These are phyloP conservation scores for Hammondia hammondi DNA, from an alignment of 169 alveolate genomes.

Conservation along the genomic window DNA sequence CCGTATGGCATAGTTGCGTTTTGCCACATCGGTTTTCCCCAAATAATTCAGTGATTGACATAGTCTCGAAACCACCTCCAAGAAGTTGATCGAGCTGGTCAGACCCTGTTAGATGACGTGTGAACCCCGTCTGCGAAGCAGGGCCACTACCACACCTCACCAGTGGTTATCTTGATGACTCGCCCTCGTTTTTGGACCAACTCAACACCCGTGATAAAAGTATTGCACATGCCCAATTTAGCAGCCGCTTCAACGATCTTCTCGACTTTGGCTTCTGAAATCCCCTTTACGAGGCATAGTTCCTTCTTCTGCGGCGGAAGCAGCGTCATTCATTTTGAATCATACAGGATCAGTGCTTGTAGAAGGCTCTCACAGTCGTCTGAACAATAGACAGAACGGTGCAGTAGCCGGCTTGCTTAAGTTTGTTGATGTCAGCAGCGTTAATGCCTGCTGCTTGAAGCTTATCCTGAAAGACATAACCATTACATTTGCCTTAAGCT, in stretches of 20 bases:
- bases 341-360: background rate
- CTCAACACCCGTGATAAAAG: slow-evolving; percentile 76
- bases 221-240: slow-evolving; percentile 76
- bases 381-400: slow-evolving; percentile 73
- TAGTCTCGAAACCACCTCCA: slow-evolving; percentile 97
- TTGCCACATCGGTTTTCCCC: slow-evolving; percentile 99
- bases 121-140: background rate
- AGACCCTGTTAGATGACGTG: slow-evolving; percentile 88
- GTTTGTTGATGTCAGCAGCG: slow-evolving; percentile 74
- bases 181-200: slow-evolving; percentile 60
- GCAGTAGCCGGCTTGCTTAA: slow-evolving; percentile 72
- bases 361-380: slow-evolving; percentile 60
- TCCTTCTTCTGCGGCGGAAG: slow-evolving; percentile 63
- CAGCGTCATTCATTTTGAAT: background rate
- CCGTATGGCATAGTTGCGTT: slow-evolving; percentile 97
- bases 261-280: slow-evolving; percentile 96
- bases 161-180: slow-evolving; percentile 69
- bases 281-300: slow-evolving; percentile 91
- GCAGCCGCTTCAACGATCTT: slow-evolving; percentile 94
- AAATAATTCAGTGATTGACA: slow-evolving; percentile 95
- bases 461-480: slow-evolving; percentile 53
- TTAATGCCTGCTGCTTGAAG: slow-evolving; percentile 69
- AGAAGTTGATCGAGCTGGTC: slow-evolving; percentile 92
- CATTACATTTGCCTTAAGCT: background rate
- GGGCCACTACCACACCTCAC: background rate